These are phyloP conservation scores for Cryomyces minteri DNA, from an alignment of 495 filamentous ascomycete genomes.

Conservation along the genomic window DNA sequence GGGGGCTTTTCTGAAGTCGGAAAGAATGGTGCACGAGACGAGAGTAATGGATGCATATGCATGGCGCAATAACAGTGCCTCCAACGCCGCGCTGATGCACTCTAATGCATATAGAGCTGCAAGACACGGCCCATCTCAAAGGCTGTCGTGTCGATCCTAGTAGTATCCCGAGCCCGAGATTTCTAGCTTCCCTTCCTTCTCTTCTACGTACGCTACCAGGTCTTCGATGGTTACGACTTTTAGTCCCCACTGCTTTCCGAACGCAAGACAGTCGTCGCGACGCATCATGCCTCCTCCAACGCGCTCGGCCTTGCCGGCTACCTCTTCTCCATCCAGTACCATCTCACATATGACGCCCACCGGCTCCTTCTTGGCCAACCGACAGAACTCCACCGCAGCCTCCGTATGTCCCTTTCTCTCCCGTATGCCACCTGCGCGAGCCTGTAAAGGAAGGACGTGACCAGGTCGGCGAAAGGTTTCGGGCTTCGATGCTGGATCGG, in stretches of 20 bases:
- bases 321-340: constrained; percentile 29
- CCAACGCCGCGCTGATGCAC: too few species aligned
- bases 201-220: constrained; percentile 63
- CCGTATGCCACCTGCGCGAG: constrained; percentile 61
- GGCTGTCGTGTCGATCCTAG: too few species aligned
- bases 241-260: constrained; percentile 76
- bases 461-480: constrained; percentile 64
- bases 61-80: too few species aligned
- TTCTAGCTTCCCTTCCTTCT: constrained; percentile 21
- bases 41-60: too few species aligned
- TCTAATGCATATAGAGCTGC: too few species aligned
- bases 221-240: constrained; percentile 93
- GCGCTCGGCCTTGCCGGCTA: constrained; percentile 33
- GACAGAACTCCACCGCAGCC: constrained; percentile 39
- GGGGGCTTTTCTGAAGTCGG: too few species aligned
- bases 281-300: constrained; percentile 69
- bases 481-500: constrained; percentile 37
- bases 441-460: constrained; percentile 76
- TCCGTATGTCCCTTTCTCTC: constrained; percentile 78
- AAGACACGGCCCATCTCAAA: too few species aligned
- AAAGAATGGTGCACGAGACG: too few species aligned
- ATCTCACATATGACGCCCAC: constrained; percentile 56
- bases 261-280: constrained; percentile 72
- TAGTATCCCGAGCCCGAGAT: constrained; percentile 10
- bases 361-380: constrained; percentile 23